A percentile compares a stretch with the other conserved stretches of the same genome.
phyloP scores from a whole-genome alignment of 192 early-diverging fungal species.

The Coemansia sp. region DNA sequence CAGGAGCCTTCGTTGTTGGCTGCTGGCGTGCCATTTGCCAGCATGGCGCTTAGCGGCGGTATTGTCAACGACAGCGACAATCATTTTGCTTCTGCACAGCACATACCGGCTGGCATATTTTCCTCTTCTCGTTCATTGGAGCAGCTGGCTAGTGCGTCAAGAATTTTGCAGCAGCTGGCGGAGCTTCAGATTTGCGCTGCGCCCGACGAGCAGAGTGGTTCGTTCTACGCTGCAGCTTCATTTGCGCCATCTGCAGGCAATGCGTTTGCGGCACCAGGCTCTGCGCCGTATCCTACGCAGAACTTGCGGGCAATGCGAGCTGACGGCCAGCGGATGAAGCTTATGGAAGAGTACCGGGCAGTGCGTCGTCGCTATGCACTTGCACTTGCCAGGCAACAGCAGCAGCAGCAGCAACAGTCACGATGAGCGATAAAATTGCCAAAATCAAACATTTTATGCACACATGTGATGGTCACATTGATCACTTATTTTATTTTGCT shows the following conservation, averaged over 20 bases:
- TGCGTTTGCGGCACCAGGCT: no score
- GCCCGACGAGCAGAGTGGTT: neutral
- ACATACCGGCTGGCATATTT: no score
- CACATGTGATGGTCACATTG: conserved; percentile 7
- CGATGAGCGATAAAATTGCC: neutral
- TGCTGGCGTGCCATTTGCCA: neutral
- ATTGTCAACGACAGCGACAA: neutral
- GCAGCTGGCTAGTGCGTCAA: conserved; percentile 1
- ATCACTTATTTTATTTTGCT: no score
- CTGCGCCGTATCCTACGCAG: no score
- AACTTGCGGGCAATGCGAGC: neutral
- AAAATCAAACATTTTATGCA: neutral
- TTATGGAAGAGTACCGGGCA: conserved; percentile 26
- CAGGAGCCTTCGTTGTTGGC: neutral
- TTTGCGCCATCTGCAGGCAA: no score
- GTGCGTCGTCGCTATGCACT: conserved; percentile 31
- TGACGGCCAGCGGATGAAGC: neutral
- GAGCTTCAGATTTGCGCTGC: conserved; percentile 20
- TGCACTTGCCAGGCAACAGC: conserved; percentile 14
- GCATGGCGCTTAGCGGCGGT: neutral
- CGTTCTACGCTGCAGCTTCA: neutral
- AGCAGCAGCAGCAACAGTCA: conserved; percentile 4
- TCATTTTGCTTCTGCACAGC: neutral
- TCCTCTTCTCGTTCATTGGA: neutral
- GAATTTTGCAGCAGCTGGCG: conserved; percentile 20